Base-by-base conservation (phyloP, 2,329 filamentous ascomycete species). In the Septoria petroselini region DNA sequence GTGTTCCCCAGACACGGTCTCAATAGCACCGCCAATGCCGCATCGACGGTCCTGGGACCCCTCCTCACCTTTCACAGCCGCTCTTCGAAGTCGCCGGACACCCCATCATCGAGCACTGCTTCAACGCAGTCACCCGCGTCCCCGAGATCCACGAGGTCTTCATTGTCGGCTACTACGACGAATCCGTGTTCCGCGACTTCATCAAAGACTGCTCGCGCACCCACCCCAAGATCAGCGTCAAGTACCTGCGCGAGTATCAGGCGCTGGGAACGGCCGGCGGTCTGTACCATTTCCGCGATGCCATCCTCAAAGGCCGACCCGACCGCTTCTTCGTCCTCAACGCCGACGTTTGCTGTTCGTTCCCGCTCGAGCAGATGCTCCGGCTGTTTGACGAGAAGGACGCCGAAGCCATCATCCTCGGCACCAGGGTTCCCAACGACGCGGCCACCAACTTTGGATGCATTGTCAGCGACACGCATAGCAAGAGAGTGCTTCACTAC, bases 111-210 rank as follows among this genome's bases (percentile, higher is more conserved):
- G 91, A 91, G 80, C 93, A 98, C 78, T 95, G 91, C 78, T 82
- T 98, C 69, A 87, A 86, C 65, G 90, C 93, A 65, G 81, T 97
- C 66, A 84, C 88, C 60, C 94, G 91, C 70, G 88, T 97, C 53
- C 86, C 88, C 64, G 86, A 88, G 66, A 88, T 98, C 71, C 88
- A 90, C 68, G 93, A 98, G 73, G 91, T 98, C 63, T 91, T 93
- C 76, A 85, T 98, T 66, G 94, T 98, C 67, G 93, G 93, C 67
- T 98, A 98, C 81, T 98, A 97, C 72, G 93, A 98, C 70, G 93
- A 97, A 76, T 81, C 83, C 37, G 88, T 97, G 65, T 96, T 97
- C 81, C 87, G 90, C 66, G 91, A 96, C 73, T 97, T 97, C 75
- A 95, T 97, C 77, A 95, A 95, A 73, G 87, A 95, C 68, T 83